Conservation (phyloP, 2,329 filamentous ascomycete genomes). For the Alternaria atra region DNA sequence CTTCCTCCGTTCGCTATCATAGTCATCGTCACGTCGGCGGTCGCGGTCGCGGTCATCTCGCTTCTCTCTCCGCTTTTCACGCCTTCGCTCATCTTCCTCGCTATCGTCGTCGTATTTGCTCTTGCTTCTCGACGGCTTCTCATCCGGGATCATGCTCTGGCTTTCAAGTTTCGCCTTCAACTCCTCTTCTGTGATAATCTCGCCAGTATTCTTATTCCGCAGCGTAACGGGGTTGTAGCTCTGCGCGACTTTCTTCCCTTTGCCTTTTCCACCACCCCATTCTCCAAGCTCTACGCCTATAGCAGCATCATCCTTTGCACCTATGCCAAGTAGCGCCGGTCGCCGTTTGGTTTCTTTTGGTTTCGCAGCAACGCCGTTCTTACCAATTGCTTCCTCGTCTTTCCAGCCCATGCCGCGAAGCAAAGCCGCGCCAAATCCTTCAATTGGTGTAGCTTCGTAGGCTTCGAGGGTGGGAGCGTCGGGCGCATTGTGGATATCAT, state of each 20-base stretch:
- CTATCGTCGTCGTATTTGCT: constrained; percentile 24
- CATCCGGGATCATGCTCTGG: constrained; percentile 55
- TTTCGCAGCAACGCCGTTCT: constrained; percentile 57
- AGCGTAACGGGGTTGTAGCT: constrained; percentile 70
- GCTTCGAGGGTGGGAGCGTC: constrained; percentile 80
- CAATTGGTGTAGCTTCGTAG: constrained; percentile 88
- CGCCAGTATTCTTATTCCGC: constrained; percentile 69
- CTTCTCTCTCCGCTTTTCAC: constrained; percentile 27
- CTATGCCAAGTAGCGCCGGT: constrained; percentile 85
- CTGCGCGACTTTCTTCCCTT: constrained; percentile 56
- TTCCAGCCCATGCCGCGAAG: constrained; percentile 97
- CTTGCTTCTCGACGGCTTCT: constrained; percentile 38
- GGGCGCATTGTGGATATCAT: constrained; percentile 76
- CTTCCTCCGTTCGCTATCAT: constrained; percentile 30
- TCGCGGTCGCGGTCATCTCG: constrained; percentile 26
- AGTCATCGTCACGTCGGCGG: constrained; percentile 28
- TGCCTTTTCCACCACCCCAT: constrained; percentile 65
- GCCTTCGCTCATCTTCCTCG: constrained; percentile 29
- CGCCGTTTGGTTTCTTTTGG: constrained; percentile 73
- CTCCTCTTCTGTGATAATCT: constrained; percentile 70
- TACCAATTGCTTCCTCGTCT: constrained; percentile 67
- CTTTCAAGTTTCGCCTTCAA: constrained; percentile 62
- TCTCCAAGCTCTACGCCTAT: constrained; percentile 74
- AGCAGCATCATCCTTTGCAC: constrained; percentile 78
- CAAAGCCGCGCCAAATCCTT: constrained; percentile 91